A percentile compares a stretch with the other conserved stretches of the same genome.
These are phyloP conservation scores for Cyamopsis tetragonoloba DNA, from an alignment of 306 rosid species.

Conservation along the genomic window DNA sequence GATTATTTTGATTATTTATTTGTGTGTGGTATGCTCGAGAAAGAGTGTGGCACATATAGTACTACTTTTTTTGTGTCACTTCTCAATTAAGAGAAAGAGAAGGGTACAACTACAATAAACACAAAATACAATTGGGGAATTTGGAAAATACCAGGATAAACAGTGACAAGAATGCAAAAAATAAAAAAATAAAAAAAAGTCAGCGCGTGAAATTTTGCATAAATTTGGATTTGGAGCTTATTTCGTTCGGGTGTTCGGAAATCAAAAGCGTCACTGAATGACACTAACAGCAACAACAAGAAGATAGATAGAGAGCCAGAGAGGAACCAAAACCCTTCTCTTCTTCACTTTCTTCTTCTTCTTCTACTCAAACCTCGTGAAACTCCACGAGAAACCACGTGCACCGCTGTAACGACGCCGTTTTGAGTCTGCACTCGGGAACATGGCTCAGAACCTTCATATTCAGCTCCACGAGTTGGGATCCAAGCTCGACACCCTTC, in stretches of 20 bases:
- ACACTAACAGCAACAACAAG: background rate
- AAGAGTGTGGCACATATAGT: too few species aligned
- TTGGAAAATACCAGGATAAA: background rate
- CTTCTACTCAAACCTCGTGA: conserved; percentile 5
- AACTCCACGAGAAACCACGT: conserved; percentile 37
- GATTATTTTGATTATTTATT: too few species aligned
- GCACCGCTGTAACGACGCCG: conserved; percentile 34
- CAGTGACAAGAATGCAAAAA: background rate
- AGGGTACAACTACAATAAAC: conserved; percentile 10
- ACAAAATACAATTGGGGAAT: background rate
- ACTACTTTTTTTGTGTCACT: too few species aligned
- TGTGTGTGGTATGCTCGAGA: too few species aligned
- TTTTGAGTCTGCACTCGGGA: conserved; percentile 15
- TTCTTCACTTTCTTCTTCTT: conserved; percentile 2
- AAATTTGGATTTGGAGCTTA: conserved; percentile 31
- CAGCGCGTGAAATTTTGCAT: conserved; percentile 32
- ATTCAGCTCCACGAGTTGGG: conserved; percentile 89
- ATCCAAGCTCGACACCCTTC: conserved; percentile 72
- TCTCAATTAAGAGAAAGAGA: background rate
- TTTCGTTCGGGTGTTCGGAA: conserved; percentile 49
- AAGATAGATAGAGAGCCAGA: conserved; percentile 15
- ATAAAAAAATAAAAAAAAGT: background rate
- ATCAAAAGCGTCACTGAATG: conserved; percentile 12
- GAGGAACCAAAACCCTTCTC: conserved; percentile 24
- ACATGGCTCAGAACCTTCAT: conserved; percentile 66